Conservation (phyloP, 2,329 filamentous ascomycete species). For the Geoglossum cookeanum region DNA sequence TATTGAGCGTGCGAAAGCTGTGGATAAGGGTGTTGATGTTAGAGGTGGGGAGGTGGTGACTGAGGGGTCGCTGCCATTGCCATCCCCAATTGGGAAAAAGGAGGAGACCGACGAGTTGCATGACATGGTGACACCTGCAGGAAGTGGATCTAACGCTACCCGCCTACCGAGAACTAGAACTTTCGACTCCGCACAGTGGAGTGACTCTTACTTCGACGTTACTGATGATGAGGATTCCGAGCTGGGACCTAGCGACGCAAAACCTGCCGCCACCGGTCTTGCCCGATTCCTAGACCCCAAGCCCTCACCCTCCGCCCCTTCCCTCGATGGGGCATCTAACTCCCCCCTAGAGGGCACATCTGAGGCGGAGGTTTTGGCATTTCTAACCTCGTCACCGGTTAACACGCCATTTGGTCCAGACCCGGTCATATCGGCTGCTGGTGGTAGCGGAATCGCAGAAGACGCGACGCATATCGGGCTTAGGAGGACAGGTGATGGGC, state of each 20-base stretch:
- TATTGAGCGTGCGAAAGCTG: slow-evolving; percentile 48
- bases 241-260: neutral
- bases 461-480: slow-evolving; percentile 1
- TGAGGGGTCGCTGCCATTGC: slow-evolving; percentile 20
- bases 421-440: too few species aligned
- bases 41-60: slow-evolving; percentile 46
- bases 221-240: slow-evolving; percentile 19
- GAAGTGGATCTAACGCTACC: slow-evolving; percentile 8
- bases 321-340: slow-evolving; percentile 4
- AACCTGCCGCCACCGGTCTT: slow-evolving; percentile 5
- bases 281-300: slow-evolving; percentile 1
- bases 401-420: too few species aligned
- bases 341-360: neutral
- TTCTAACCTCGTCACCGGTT: slow-evolving; percentile 15
- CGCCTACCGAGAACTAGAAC: neutral
- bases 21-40: slow-evolving; percentile 34
- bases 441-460: neutral
- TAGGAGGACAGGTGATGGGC: neutral
- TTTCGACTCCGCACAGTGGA: slow-evolving; percentile 27
- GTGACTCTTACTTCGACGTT: slow-evolving; percentile 28
- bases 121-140: slow-evolving; percentile 11
- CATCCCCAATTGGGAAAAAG: slow-evolving; percentile 20
- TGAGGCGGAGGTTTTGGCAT: too few species aligned
- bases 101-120: slow-evolving; percentile 25
- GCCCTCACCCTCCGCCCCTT: neutral